phyloP scores from a whole-genome alignment of 1,139 yeast genomes.

The Taphrina confusa region DNA sequence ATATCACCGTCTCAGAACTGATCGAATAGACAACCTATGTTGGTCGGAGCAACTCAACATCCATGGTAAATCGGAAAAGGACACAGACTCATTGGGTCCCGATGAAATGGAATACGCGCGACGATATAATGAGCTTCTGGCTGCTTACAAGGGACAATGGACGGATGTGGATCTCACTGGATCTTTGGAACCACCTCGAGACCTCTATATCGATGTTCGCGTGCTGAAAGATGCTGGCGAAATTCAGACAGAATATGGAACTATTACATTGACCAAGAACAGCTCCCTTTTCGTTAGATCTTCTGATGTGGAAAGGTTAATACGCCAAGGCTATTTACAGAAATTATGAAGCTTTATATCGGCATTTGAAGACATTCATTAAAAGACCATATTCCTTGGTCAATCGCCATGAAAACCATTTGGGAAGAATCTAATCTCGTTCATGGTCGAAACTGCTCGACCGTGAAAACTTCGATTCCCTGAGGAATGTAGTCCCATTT shows the following conservation, averaged over 20 bases:
- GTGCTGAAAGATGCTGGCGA: conserved; percentile 95
- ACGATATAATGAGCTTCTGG: conserved; percentile 67
- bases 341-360: too few relatives aligned
- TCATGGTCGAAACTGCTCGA: neutral
- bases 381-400: too few relatives aligned
- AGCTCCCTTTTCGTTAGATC: conserved; percentile 93
- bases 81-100: conserved; percentile 55
- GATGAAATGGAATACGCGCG: conserved; percentile 78
- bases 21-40: conserved; percentile 63
- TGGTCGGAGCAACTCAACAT: conserved; percentile 53
- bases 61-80: conserved; percentile 17
- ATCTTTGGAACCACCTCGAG: conserved; percentile 82
- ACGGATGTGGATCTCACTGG: conserved; percentile 89
- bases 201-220: conserved; percentile 88
- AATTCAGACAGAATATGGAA: conserved; percentile 96
- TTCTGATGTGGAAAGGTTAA: conserved; percentile 87
- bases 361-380: too few relatives aligned
- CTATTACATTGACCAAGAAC: conserved; percentile 88
- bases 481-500: neutral
- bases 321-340: conserved; percentile 83
- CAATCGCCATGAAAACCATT: too few relatives aligned
- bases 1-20: conserved; percentile 71
- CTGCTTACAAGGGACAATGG: conserved; percentile 75
- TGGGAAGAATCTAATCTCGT: too few relatives aligned
- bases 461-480: neutral